phyloP scores from a whole-genome alignment of 2,329 filamentous ascomycete species.

The Diaporthe ampelina region DNA sequence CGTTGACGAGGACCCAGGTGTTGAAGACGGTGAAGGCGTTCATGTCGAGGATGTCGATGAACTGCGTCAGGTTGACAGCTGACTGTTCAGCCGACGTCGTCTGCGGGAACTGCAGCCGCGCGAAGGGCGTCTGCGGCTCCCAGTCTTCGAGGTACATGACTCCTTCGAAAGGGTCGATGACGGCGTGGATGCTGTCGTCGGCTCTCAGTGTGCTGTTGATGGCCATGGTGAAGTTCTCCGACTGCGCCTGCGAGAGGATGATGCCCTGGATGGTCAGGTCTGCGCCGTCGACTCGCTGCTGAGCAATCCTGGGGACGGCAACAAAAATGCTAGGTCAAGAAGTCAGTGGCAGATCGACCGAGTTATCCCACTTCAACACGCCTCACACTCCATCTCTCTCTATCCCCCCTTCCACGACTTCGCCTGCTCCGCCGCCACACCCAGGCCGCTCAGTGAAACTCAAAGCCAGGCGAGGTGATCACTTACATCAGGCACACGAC shows the following conservation, averaged over 20 bases:
- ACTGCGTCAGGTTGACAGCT: conserved; percentile 66
- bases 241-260: conserved; percentile 61
- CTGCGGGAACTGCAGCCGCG: conserved; percentile 64
- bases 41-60: conserved; percentile 60
- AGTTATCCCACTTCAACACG: background rate
- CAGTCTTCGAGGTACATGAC: conserved; percentile 68
- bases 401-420: no score
- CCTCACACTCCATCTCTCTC: background rate
- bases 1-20: conserved; percentile 64
- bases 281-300: conserved; percentile 68
- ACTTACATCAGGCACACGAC: conserved; percentile 73
- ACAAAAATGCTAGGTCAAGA: conserved; percentile 64
- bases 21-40: conserved; percentile 69
- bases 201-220: conserved; percentile 70
- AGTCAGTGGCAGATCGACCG: background rate
- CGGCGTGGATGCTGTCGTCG: conserved; percentile 65
- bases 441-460: background rate
- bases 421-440: no score
- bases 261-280: conserved; percentile 66
- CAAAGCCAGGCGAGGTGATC: background rate
- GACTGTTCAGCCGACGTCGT: conserved; percentile 64
- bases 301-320: conserved; percentile 68
- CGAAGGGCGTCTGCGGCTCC: conserved; percentile 62
- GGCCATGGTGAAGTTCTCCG: conserved; percentile 62
- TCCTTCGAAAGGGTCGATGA: conserved; percentile 64